These are phyloP conservation scores for Orbilia blumenaviensis DNA, from an alignment of 2,329 filamentous ascomycete species.

Conservation along the genomic window DNA sequence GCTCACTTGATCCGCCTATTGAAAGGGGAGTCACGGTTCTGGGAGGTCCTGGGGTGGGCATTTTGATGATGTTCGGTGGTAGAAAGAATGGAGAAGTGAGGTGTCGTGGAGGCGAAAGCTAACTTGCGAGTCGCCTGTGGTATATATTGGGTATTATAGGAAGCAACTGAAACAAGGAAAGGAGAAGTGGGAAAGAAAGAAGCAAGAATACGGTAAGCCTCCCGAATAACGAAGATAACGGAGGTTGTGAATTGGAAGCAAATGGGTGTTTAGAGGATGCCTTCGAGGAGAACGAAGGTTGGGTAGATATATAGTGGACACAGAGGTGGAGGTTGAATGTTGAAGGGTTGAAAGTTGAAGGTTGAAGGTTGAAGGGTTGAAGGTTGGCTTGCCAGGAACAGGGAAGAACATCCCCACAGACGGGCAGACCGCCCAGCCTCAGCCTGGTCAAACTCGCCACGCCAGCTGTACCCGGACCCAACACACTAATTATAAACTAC, in stretches of 20 bases:
- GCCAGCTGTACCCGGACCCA: too few relatives aligned
- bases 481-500: neutral
- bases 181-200: neutral
- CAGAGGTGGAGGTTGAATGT: conserved; percentile 1
- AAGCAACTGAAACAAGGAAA: neutral
- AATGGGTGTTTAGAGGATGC: neutral
- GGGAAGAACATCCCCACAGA: conserved; percentile 6
- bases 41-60: conserved; percentile 34
- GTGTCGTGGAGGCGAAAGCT: neutral
- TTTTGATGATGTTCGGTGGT: conserved; percentile 19
- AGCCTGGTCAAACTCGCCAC: too few relatives aligned
- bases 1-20: conserved; percentile 50
- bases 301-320: too few relatives aligned
- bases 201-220: neutral
- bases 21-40: conserved; percentile 49
- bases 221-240: neutral
- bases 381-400: too few relatives aligned
- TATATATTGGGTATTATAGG: neutral
- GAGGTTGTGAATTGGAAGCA: neutral
- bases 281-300: neutral
- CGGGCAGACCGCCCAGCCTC: neutral
- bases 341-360: neutral
- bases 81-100: neutral
- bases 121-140: neutral
- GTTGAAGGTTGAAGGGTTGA: conserved; percentile 3